Evolutionary conservation across 2,329 filamentous ascomycete species (phyloP), one percentile per base, ranked within the genome.

Genomic region (Calonectria pseudoturangicola): DNA sequence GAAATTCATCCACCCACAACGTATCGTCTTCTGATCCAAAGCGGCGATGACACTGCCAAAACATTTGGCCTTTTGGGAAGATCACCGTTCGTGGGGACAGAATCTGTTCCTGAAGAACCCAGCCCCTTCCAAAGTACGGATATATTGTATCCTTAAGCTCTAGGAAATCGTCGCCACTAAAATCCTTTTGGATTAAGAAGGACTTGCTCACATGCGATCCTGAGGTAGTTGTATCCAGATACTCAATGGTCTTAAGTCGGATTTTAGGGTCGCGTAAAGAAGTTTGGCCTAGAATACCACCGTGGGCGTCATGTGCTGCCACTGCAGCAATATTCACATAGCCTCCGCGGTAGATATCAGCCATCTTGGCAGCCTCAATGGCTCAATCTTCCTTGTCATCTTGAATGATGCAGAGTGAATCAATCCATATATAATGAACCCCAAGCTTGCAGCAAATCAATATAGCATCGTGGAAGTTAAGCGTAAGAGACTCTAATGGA

Each of bases 61-160:
- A 51, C 12, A 51, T 51, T 51, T 51, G 48, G 48, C 48, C 48
- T 15, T 28, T 30, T 15, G 48, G 48, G 27, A 51, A 51, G 25
- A 50, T 27, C 3, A 50, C 47, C 2, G 47, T 50, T 25, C 47
- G 21, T 28, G 47, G 47, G 12, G 47, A n/a, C 5, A 50, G 47
- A 28, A 28, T n/a, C 12, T 27, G 25, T 28, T 50, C 47, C 25
- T 50, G 47, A 8, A 50, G 47, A 50, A 50, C 10, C 47, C 47
- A 50, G 12, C 47, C 47, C 15, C 47, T 50, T 9, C 47, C 47
- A 50, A 50, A 50, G 12, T 50, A 50, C 9, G 47, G 47, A 25
- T 50, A 50, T 25, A 16, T 0, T 5, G 7, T 28, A 15, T 27
- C 25, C 27, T 15, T 15, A 2, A 50, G 25, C 45, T 48, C 45